phyloP scores from a whole-genome alignment of 2,329 filamentous ascomycete species.

The Didymella pinodella region DNA sequence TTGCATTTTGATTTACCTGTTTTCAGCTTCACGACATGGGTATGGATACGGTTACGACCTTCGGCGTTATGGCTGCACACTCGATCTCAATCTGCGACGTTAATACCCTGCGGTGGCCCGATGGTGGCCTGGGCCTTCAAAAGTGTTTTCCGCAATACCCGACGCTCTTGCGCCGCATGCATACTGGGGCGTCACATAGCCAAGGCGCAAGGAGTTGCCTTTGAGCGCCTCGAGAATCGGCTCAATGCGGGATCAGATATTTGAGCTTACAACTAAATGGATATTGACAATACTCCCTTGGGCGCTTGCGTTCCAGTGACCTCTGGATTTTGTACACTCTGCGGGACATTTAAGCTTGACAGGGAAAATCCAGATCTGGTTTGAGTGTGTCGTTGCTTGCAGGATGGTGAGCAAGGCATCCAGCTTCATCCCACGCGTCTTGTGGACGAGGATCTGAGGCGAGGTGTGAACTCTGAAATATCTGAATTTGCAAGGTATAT shows the following conservation, averaged over 20 bases:
- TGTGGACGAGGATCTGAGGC: background rate
- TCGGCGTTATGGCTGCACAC: conserved; percentile 19
- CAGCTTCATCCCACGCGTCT: background rate
- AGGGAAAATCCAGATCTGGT: background rate
- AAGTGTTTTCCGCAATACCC: conserved; percentile 15
- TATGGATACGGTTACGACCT: conserved; percentile 7
- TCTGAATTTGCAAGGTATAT: conserved; percentile 30
- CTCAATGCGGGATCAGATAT: background rate
- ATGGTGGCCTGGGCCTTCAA: conserved; percentile 14
- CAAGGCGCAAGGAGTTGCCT: background rate
- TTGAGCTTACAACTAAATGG: background rate
- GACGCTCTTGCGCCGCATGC: conserved; percentile 1
- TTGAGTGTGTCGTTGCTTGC: background rate
- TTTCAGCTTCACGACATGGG: conserved; percentile 14
- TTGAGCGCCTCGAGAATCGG: background rate
- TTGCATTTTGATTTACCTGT: conserved; percentile 5
- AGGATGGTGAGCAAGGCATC: background rate
- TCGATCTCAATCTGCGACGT: conserved; percentile 19
- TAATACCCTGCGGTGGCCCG: conserved; percentile 22
- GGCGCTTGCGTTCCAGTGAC: background rate
- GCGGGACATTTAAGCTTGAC: background rate
- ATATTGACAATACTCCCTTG: background rate
- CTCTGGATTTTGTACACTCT: background rate
- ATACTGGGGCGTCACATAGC: background rate
- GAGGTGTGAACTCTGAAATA: conserved; percentile 7